These are phyloP conservation scores for Metschnikowia corniflorae DNA, from an alignment of 805 yeast genomes.

Conservation along the genomic window DNA sequence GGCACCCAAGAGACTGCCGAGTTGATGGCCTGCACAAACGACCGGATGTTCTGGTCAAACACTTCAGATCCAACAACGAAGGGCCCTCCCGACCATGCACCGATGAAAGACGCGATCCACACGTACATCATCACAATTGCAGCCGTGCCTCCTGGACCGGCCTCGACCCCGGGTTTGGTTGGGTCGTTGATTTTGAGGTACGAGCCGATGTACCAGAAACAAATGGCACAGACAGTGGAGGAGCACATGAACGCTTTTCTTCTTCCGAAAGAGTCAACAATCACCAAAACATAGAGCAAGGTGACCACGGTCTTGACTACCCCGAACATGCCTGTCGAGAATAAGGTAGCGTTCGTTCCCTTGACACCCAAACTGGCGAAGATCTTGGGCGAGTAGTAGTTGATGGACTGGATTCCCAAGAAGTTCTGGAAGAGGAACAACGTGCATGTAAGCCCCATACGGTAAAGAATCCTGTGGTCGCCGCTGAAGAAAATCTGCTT, in stretches of 20 bases:
- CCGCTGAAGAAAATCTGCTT: constrained; percentile 26
- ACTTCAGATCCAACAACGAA: constrained; percentile 39
- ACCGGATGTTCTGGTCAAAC: constrained; percentile 38
- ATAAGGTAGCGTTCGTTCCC: constrained; percentile 35
- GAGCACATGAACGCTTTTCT: constrained; percentile 35
- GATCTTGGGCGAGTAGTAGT: constrained; percentile 37
- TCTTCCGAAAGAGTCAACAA: constrained; percentile 36
- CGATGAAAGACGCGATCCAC: constrained; percentile 40
- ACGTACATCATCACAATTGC: constrained; percentile 41
- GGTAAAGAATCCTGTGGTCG: constrained; percentile 23
- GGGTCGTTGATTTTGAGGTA: constrained; percentile 35
- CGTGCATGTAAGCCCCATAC: constrained; percentile 31
- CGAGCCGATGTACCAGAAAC: constrained; percentile 40
- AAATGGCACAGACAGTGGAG: constrained; percentile 30
- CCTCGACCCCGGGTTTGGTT: constrained; percentile 26
- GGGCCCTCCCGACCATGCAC: constrained; percentile 42
- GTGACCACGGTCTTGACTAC: constrained; percentile 37
- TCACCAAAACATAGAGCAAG: constrained; percentile 30
- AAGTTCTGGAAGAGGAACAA: constrained; percentile 38
- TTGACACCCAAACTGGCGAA: constrained; percentile 35
- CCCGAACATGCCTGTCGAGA: constrained; percentile 40
- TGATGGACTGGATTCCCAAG: constrained; percentile 39
- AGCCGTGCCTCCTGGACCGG: constrained; percentile 39
- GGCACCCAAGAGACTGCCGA: constrained; percentile 41
- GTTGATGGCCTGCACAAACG: constrained; percentile 39